Conservation (phyloP, 768 basidiomycete genomes). For the Termitomyces sp. region DNA sequence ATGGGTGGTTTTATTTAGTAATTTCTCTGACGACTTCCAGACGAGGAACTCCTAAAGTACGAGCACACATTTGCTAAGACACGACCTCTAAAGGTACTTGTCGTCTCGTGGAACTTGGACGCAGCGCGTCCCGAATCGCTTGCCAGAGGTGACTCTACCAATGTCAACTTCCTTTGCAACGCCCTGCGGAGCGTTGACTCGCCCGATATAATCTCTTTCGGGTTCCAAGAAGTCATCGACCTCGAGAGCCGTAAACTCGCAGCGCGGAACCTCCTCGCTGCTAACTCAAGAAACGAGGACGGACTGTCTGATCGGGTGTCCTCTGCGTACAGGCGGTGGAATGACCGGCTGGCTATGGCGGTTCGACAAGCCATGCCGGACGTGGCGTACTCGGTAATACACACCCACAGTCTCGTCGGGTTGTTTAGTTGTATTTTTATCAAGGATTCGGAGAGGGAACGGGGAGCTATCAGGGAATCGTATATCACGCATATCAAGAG, state of each 20-base stretch:
- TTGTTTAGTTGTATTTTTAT: constrained; percentile 76
- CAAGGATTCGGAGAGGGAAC: constrained; percentile 56
- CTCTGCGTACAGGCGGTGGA: constrained; percentile 83
- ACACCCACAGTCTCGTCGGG: constrained; percentile 89
- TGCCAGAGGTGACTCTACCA: constrained; percentile 52
- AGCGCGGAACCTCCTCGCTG: constrained; percentile 82
- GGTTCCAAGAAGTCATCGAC: constrained; percentile 95
- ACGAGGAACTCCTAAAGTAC: constrained; percentile 67
- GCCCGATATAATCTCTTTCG: constrained; percentile 90
- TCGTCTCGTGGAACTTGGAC: constrained; percentile 92
- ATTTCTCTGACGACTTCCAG: constrained; percentile 30
- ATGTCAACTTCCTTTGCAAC: constrained; percentile 75
- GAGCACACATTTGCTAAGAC: constrained; percentile 78
- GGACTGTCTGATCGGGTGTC: constrained; percentile 80
- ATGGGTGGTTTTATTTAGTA: not conserved
- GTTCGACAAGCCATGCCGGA: constrained; percentile 72
- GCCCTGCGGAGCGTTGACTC: constrained; percentile 64
- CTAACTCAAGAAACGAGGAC: constrained; percentile 57
- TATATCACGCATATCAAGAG: constrained; percentile 83
- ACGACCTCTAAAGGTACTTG: constrained; percentile 69
- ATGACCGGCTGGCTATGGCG: constrained; percentile 69
- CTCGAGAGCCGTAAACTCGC: constrained; percentile 90
- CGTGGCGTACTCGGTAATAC: constrained; percentile 69
- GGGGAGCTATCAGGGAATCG: constrained; percentile 49
- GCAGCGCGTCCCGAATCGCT: constrained; percentile 79